These are phyloP conservation scores for Purpureocillium takamizusanense DNA, from an alignment of 2,329 filamentous ascomycete species.

Conservation along the genomic window DNA sequence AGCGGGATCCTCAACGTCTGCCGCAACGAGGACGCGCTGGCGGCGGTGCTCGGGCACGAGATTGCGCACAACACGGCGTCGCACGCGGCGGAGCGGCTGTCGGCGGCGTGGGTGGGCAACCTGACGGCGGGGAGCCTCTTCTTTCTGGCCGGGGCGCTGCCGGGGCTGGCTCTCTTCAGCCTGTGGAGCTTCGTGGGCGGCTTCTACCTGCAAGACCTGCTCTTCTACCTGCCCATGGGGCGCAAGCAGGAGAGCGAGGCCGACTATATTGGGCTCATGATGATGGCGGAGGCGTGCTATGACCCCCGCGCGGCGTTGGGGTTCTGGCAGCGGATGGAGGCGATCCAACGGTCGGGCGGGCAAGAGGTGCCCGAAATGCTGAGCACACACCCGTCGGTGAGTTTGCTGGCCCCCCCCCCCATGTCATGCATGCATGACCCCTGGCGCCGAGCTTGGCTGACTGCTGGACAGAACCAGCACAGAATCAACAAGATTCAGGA, in stretches of 20 bases:
- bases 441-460: background rate
- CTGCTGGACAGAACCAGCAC: slow-evolving; percentile 41
- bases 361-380: slow-evolving; percentile 59
- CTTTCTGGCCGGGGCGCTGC: slow-evolving; percentile 34
- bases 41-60: slow-evolving; percentile 70
- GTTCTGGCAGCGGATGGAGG: slow-evolving; percentile 62
- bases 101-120: slow-evolving; percentile 41
- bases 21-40: slow-evolving; percentile 57
- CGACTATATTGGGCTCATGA: slow-evolving; percentile 72
- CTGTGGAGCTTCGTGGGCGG: slow-evolving; percentile 36
- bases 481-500: slow-evolving; percentile 56
- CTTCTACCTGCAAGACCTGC: slow-evolving; percentile 44
- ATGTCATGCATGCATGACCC: too few species aligned
- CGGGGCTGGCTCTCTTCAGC: slow-evolving; percentile 27
- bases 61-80: slow-evolving; percentile 68
- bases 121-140: slow-evolving; percentile 41
- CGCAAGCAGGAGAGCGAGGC: slow-evolving; percentile 68
- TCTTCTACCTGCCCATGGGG: slow-evolving; percentile 60
- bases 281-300: slow-evolving; percentile 76
- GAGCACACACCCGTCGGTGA: slow-evolving; percentile 66
- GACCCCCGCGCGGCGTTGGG: slow-evolving; percentile 57
- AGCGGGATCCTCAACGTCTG: slow-evolving; percentile 64
- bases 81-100: slow-evolving; percentile 57
- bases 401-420: too few species aligned
- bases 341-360: slow-evolving; percentile 24